Base-by-base conservation (phyloP, 2,329 filamentous ascomycete genomes). In the Penicillium sp. region DNA sequence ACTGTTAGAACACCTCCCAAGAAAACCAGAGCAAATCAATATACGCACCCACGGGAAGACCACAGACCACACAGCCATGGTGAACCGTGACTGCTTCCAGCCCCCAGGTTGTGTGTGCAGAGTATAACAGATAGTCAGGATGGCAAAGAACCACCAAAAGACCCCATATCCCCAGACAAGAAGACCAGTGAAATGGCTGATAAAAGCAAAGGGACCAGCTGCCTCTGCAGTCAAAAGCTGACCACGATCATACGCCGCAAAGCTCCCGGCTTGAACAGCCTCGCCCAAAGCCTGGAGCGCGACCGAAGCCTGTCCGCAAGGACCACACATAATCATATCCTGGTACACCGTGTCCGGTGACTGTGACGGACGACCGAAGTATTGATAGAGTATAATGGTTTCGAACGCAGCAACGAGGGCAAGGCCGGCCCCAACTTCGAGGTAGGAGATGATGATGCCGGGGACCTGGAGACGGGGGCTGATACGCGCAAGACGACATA, bases 71-170 rank as follows among this genome's bases (percentile, higher is more conserved):
- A 60, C 57, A 6, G 61, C 52, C 42, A 71, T 43, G 1, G 51
- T 63, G 47, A 69, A 72, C 1, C 42, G 51, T 6, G 63, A 57
- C 10, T 49, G 43, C 38, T 57, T 46, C 49, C 48, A 52, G 12
- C 58, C 58, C 0, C 55, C 52, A 13, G 53, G 53, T 55, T 61
- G 60, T 39, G 43, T 48, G 1, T 58, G 34, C 6, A 63, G 34
- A 6, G 60, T 61, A 57, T 67, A 61, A 13, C 53, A 31, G 28
- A 69, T 68, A 44, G 67, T 65, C 33, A 67, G 51, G 7, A 70
- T 55, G 2, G 69, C 68, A 50, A 74, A 69, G n/a, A 58, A 51
- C 66, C 69, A 70, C 71, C 70, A 74, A 34, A 74, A 71, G 4
- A 67, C 64, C 0, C 63, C 68, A 40, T 68, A 65, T 0, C 71